Evolutionary conservation across 352 stramenopile genomes (phyloP).

Genomic region (Pythium folliculosum): DNA sequence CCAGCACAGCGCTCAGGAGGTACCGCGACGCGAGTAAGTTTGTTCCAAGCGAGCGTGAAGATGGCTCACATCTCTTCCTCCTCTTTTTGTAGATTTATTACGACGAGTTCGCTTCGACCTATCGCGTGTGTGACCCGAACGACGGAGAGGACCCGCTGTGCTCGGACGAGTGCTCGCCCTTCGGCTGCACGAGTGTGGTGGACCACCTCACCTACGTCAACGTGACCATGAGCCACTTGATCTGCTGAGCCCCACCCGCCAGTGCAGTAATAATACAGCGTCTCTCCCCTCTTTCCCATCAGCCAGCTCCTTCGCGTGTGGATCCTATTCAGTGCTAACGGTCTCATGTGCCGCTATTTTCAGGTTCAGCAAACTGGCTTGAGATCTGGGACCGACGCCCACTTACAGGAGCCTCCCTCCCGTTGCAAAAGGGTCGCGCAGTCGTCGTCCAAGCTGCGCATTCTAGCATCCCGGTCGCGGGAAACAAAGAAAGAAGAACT

Average conservation of each 20-base stretch:
- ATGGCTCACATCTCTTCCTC: neutral
- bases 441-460: too few relatives aligned
- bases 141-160: slow-evolving; percentile 70
- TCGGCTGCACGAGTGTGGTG: slow-evolving; percentile 79
- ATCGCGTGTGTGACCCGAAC: slow-evolving; percentile 53
- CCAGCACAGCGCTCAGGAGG: slow-evolving; percentile 72
- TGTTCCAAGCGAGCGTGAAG: neutral
- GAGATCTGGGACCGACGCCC: slow-evolving; percentile 1
- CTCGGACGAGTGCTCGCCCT: slow-evolving; percentile 71
- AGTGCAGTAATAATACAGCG: neutral
- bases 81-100: slow-evolving; percentile 70
- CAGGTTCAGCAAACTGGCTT: slow-evolving; percentile 4
- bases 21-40: slow-evolving; percentile 24
- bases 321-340: slow-evolving; percentile 8
- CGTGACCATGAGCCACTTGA: slow-evolving; percentile 87
- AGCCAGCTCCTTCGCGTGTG: neutral
- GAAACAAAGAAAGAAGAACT: neutral
- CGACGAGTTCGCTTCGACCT: slow-evolving; percentile 69
- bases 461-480: neutral
- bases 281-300: neutral
- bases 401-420: neutral
- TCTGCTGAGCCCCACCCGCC: slow-evolving; percentile 48
- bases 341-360: slow-evolving; percentile 21
- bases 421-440: too few relatives aligned
- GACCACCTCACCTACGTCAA: slow-evolving; percentile 89